These are phyloP conservation scores for Amanita rubescens DNA, from an alignment of 768 basidiomycete species.

Conservation along the genomic window DNA sequence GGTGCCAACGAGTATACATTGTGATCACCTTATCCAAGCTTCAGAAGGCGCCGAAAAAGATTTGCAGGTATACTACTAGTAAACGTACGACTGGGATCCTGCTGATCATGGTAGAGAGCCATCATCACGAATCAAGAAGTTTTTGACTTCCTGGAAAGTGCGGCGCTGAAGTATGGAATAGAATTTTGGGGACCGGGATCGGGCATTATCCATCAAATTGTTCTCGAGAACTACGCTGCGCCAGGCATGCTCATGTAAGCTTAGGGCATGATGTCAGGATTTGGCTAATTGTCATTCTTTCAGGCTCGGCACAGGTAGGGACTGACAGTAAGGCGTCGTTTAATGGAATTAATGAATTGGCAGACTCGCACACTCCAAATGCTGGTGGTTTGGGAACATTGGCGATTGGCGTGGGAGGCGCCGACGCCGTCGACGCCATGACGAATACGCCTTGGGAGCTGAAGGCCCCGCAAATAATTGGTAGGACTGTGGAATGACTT, in stretches of 20 bases:
- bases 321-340: not conserved
- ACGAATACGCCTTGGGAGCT: constrained; percentile 98
- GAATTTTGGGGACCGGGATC: constrained; percentile 99
- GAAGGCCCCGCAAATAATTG: constrained; percentile 81
- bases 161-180: constrained; percentile 85
- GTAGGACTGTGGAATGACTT: constrained; percentile 26
- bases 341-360: not conserved
- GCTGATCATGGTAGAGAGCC: constrained; percentile 47
- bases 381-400: constrained; percentile 95
- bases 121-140: constrained; percentile 91
- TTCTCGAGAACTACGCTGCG: constrained; percentile 95
- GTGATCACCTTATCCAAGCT: constrained; percentile 96
- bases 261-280: not conserved
- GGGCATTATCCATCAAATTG: constrained; percentile 96
- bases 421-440: constrained; percentile 97
- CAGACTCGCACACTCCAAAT: constrained; percentile 97
- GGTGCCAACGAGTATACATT: constrained; percentile 91
- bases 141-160: constrained; percentile 94
- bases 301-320: constrained; percentile 75
- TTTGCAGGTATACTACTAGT: constrained; percentile 50
- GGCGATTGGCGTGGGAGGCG: constrained; percentile 98
- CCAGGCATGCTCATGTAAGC: constrained; percentile 87
- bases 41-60: constrained; percentile 82
- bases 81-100: constrained; percentile 1
- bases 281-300: constrained; percentile 6